These are phyloP conservation scores for Colletotrichum noveboracense DNA, from an alignment of 2,329 filamentous ascomycete species.

Conservation along the genomic window DNA sequence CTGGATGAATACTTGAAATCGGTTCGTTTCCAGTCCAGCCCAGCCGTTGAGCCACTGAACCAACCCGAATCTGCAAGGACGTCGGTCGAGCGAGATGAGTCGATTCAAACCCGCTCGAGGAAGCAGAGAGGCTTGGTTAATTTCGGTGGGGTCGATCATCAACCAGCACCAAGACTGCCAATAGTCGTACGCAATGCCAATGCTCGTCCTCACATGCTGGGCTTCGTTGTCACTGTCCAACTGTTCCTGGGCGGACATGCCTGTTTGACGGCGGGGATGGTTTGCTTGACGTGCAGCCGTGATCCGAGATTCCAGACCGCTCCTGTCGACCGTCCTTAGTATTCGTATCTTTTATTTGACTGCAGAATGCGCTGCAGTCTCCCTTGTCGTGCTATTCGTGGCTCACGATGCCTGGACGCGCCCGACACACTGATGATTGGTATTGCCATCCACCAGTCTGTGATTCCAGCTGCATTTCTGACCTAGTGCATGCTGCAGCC, in stretches of 20 bases:
- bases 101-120: neutral
- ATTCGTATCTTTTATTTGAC: slow-evolving; percentile 9
- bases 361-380: neutral
- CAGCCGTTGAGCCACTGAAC: neutral
- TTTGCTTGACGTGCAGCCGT: slow-evolving; percentile 11
- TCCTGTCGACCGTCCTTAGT: neutral
- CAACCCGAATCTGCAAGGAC: slow-evolving; percentile 13
- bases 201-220: neutral
- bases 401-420: neutral
- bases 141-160: neutral
- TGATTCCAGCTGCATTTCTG: neutral
- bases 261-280: neutral
- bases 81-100: slow-evolving; percentile 19
- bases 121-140: neutral
- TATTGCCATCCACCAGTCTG: neutral
- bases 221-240: neutral
- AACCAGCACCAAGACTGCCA: neutral
- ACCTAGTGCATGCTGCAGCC: neutral
- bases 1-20: neutral
- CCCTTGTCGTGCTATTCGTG: neutral
- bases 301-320: slow-evolving; percentile 11
- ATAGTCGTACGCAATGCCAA: neutral
- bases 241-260: neutral
- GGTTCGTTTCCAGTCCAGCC: neutral
- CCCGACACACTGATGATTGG: neutral